These are phyloP conservation scores for Coccinonectria pachysandricola DNA, from an alignment of 2,329 filamentous ascomycete genomes.

Conservation along the genomic window DNA sequence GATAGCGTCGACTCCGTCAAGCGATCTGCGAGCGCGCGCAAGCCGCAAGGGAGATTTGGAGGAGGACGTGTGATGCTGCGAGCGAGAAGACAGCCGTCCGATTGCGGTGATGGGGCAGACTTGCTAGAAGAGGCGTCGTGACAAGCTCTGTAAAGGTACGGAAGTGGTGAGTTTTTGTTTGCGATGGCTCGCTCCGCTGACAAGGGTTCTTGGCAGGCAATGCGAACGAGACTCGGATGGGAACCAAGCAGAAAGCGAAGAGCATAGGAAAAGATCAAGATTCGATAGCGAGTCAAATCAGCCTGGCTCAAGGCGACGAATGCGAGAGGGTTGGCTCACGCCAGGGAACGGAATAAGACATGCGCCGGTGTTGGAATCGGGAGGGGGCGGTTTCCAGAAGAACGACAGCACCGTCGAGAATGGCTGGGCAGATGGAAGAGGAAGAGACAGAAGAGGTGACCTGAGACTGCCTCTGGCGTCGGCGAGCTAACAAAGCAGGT, in stretches of 20 bases:
- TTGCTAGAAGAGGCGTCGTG: slow-evolving; percentile 1
- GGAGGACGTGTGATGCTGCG: slow-evolving; percentile 3
- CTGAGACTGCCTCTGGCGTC: slow-evolving; percentile 7
- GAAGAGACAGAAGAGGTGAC: slow-evolving; percentile 9
- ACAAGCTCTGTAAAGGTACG: slow-evolving; percentile 3
- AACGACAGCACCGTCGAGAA: slow-evolving; percentile 1
- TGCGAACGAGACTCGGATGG: too few relatives aligned
- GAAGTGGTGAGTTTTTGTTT: too few relatives aligned
- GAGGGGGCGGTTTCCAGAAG: too few relatives aligned
- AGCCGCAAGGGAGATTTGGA: slow-evolving; percentile 4
- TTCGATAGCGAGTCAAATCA: slow-evolving; percentile 12
- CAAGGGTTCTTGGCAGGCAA: too few relatives aligned
- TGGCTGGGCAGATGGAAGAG: slow-evolving; percentile 1
- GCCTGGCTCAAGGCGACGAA: slow-evolving; percentile 11
- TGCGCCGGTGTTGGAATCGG: slow-evolving; percentile 7
- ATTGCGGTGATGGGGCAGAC: too few relatives aligned
- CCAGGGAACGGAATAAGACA: slow-evolving; percentile 9
- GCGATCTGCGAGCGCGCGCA: slow-evolving; percentile 15
- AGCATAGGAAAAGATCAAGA: slow-evolving; percentile 11
- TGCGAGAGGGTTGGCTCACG: too few relatives aligned
- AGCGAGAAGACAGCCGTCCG: too few relatives aligned
- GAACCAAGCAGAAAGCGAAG: slow-evolving; percentile 5
- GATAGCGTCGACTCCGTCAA: too few relatives aligned
- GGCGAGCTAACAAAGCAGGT: slow-evolving; percentile 5
- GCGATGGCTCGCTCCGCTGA: too few relatives aligned